Conservation (phyloP, 2,329 filamentous ascomycete species). For the Claviceps paspali region DNA sequence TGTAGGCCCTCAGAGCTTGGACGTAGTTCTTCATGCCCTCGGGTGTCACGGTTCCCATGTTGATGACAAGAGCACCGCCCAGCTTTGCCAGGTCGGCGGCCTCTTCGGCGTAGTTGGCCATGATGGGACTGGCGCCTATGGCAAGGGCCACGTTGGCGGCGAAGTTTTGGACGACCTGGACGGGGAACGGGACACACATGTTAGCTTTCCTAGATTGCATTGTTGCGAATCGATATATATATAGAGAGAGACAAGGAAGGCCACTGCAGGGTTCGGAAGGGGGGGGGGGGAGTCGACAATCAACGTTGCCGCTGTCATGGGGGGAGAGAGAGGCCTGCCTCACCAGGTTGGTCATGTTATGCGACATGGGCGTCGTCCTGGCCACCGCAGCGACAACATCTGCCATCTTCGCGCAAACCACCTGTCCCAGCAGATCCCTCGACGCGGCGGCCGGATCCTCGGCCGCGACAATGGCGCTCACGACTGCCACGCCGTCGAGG, state of each 20-base stretch:
- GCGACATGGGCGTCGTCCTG: slow-evolving; percentile 54
- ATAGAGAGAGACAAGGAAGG: too few relatives aligned
- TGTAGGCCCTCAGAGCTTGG: slow-evolving; percentile 68
- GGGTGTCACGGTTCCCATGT: slow-evolving; percentile 84
- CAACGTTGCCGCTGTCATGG: too few relatives aligned
- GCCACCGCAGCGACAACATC: slow-evolving; percentile 46
- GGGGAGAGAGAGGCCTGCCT: too few relatives aligned
- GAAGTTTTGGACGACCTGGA: slow-evolving; percentile 71
- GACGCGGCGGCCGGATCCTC: slow-evolving; percentile 50
- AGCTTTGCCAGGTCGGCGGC: slow-evolving; percentile 64
- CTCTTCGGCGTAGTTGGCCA: slow-evolving; percentile 78
- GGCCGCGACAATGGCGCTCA: slow-evolving; percentile 74
- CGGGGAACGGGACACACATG: not conserved
- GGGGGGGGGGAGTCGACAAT: too few relatives aligned
- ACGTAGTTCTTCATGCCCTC: slow-evolving; percentile 58
- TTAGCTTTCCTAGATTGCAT: too few relatives aligned
- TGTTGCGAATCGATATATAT: too few relatives aligned
- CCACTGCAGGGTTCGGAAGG: too few relatives aligned
- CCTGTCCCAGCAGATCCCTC: slow-evolving; percentile 30
- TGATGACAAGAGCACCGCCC: slow-evolving; percentile 70
- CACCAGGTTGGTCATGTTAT: slow-evolving; percentile 93
- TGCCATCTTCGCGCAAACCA: slow-evolving; percentile 33
- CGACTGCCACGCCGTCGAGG: slow-evolving; percentile 72
- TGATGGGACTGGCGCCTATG: slow-evolving; percentile 80
- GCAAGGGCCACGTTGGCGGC: slow-evolving; percentile 80